Conservation (phyloP, 2,329 filamentous ascomycete genomes). For the Ceratocystiopsis minuta region DNA sequence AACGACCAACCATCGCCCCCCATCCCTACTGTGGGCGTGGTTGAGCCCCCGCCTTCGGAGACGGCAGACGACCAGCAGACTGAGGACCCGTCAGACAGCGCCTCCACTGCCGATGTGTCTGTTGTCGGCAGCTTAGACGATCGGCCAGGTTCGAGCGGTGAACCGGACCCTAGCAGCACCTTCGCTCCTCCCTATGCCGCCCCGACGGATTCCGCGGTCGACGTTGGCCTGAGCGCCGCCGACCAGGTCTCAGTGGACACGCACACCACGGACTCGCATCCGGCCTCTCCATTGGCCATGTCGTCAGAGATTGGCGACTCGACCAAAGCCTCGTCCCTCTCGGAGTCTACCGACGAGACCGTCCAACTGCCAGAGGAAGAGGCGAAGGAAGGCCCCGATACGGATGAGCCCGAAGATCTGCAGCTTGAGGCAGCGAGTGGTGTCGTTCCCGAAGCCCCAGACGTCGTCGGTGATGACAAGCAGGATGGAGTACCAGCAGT, state of each 20-base stretch:
- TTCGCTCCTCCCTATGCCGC: background rate
- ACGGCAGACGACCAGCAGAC: background rate
- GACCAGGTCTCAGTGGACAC: conserved; percentile 30
- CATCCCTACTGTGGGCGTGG: conserved; percentile 12
- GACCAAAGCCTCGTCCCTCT: conserved; percentile 45
- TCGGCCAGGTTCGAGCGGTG: background rate
- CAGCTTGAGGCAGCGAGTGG: background rate
- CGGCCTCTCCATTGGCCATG: conserved; percentile 33
- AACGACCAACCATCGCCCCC: conserved; percentile 14
- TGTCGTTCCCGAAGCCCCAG: background rate
- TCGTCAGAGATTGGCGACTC: conserved; percentile 39
- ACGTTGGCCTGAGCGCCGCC: conserved; percentile 28
- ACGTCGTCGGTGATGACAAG: background rate
- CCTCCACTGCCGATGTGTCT: background rate
- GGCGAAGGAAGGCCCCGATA: no score
- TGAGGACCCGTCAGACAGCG: background rate
- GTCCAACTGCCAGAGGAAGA: conserved; percentile 15
- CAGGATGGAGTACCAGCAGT: background rate
- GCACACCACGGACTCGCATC: conserved; percentile 34
- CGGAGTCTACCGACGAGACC: conserved; percentile 44
- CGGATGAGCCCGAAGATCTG: no score
- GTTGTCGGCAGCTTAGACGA: background rate
- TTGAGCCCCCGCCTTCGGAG: conserved; percentile 5
- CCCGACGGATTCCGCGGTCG: conserved; percentile 33
- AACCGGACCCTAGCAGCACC: background rate